Evolutionary conservation across 805 yeast species (phyloP).

Genomic region (Candida manassasensis): DNA sequence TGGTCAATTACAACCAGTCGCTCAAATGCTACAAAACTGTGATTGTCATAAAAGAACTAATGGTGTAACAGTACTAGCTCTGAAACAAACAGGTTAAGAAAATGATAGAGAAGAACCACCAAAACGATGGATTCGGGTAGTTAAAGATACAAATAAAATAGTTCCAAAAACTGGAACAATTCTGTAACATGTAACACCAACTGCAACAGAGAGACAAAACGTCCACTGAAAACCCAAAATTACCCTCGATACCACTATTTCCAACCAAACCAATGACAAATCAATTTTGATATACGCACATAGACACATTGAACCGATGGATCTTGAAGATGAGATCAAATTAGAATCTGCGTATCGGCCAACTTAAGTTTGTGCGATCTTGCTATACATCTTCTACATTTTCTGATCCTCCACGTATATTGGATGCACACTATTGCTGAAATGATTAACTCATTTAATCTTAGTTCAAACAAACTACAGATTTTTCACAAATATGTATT

Average conservation of each 20-base stretch:
- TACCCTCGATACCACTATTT: background rate
- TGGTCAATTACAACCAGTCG: too few species aligned
- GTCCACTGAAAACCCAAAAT: background rate
- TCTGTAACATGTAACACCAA: background rate
- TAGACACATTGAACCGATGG: slow-evolving; percentile 47
- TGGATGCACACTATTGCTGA: background rate
- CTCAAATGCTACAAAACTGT: too few species aligned
- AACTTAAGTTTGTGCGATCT: slow-evolving; percentile 44
- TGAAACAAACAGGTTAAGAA: background rate
- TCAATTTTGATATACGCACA: slow-evolving; percentile 33
- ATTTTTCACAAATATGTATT: too few species aligned
- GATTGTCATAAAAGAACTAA: background rate
- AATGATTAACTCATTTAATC: too few species aligned
- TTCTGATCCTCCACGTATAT: background rate
- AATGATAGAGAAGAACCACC: slow-evolving; percentile 3
- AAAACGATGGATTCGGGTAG: slow-evolving; percentile 2
- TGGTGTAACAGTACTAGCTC: background rate
- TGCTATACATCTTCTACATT: background rate
- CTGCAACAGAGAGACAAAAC: slow-evolving; percentile 1
- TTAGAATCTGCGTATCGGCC: slow-evolving; percentile 28
- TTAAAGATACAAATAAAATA: background rate
- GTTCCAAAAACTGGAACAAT: slow-evolving; percentile 1
- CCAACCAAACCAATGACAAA: slow-evolving; percentile 1
- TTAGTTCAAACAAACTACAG: too few species aligned
- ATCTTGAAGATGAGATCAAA: slow-evolving; percentile 22